Evolutionary conservation across 169 alveolate species (phyloP), one percentile per base, ranked within the genome.

Genomic region (Pseudocohnilembus persalinus): DNA sequence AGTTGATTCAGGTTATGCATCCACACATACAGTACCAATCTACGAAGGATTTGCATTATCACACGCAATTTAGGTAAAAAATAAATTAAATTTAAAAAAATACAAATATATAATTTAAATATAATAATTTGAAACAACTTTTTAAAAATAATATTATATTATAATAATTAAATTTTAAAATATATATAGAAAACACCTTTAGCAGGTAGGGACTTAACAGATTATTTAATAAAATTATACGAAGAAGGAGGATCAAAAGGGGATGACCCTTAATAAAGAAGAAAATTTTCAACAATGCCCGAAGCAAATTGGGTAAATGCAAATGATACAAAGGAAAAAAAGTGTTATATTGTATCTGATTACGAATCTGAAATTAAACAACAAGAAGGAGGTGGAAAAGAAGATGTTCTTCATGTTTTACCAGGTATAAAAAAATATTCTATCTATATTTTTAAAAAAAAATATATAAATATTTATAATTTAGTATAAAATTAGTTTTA

Each of bases 1-100:
- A 68, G 93, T 99, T 80, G 99, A 99, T 92, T 96, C 99, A 35
- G 99, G 99, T 29, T 99, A 99, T 83, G 99, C 99, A 77, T 99
- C 98, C 26, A 94, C 99, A 27, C 99, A 98, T 95, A 98, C 99
- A 35, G 99, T 98, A 73, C 99, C 99, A n/a, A 98, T 99, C 82
- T 98, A 98, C 91, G 99, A 98, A 89, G 99, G 99, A 33, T 99
- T 98, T 90, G 98, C 99, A 49, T 96, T 99, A 74, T 99, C 99
- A 31, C 97, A 97, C 83, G 96, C 96, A 32, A 88, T 90, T 88
- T 90, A 49, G 20, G 68, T 49, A 49, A 11, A 49, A 49, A 96
- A 49, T 49, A 49, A 49, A 49, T 49, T 49, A 11, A 11, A 20
- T 49, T 49, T 49, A 49, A n/a, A n/a, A n/a, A n/a, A n/a, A n/a